Percentiles rank a stretch among this genome's conserved stretches.
These are phyloP conservation scores for Fusarium xyrophilum DNA, from an alignment of 2,329 filamentous ascomycete species.

Conservation along the genomic window DNA sequence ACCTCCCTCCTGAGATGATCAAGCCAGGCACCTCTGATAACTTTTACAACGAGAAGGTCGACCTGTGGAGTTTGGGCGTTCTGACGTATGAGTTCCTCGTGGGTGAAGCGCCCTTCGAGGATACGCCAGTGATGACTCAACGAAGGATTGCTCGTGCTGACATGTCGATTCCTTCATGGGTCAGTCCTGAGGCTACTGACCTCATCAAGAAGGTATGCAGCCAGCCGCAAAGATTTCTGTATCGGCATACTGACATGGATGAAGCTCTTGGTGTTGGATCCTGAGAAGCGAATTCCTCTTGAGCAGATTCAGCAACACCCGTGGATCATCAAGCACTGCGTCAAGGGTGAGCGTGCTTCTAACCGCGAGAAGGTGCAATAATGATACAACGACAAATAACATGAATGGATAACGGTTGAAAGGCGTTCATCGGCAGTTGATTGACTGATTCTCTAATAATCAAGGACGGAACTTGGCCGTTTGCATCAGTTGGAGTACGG, in stretches of 20 bases:
- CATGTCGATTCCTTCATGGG: conserved; percentile 90
- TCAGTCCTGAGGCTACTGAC: conserved; percentile 88
- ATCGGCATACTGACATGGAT: conserved; percentile 36
- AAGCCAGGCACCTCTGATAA: conserved; percentile 81
- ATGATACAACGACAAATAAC: conserved; percentile 32
- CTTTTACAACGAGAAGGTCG: conserved; percentile 93
- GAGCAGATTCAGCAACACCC: conserved; percentile 89
- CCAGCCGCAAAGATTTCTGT: background rate
- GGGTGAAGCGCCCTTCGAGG: conserved; percentile 96
- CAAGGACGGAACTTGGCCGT: conserved; percentile 30
- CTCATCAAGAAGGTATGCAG: conserved; percentile 82
- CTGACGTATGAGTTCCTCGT: conserved; percentile 96
- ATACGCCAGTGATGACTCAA: conserved; percentile 93
- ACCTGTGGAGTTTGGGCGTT: conserved; percentile 94
- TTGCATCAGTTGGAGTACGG: conserved; percentile 45
- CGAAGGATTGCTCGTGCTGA: conserved; percentile 86
- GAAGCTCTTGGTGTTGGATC: conserved; percentile 87
- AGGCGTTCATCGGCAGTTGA: conserved; percentile 35
- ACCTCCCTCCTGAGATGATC: conserved; percentile 98
- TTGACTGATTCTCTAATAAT: conserved; percentile 13
- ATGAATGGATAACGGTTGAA: conserved; percentile 24
- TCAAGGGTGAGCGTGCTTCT: conserved; percentile 63
- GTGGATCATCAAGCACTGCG: conserved; percentile 96
- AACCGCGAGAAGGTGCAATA: conserved; percentile 56
- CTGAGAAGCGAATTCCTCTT: conserved; percentile 88